These are phyloP conservation scores for Thamnidium elegans DNA, from an alignment of 192 early-diverging fungal genomes.

Conservation along the genomic window DNA sequence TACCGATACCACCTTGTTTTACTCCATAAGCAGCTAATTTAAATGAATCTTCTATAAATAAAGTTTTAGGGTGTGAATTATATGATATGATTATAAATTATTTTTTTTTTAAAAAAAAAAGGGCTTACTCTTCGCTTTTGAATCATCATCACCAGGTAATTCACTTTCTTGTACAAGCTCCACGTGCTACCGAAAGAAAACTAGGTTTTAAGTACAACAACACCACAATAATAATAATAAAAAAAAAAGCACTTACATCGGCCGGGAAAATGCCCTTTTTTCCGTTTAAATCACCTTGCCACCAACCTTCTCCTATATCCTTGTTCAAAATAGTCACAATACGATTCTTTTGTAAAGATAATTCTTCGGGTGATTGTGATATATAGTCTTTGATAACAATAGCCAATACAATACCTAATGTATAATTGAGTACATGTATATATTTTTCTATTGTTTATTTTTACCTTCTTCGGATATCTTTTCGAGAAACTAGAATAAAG, in stretches of 20 bases:
- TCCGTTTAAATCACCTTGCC: constrained; percentile 63
- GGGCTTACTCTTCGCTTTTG: constrained; percentile 9
- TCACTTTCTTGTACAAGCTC: constrained; percentile 11
- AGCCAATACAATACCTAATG: constrained; percentile 38
- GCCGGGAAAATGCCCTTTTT: constrained; percentile 64
- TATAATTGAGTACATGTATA: neutral
- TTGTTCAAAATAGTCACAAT: constrained; percentile 66
- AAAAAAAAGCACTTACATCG: constrained; percentile 35
- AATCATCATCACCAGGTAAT: constrained; percentile 4
- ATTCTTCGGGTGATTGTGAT: constrained; percentile 56
- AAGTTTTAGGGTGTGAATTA: neutral
- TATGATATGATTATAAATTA: neutral
- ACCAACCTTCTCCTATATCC: constrained; percentile 61
- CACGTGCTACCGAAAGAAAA: neutral
- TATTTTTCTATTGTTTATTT: neutral
- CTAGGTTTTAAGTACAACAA: too few species aligned
- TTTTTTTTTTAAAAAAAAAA: constrained; percentile 8
- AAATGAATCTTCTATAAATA: constrained; percentile 32
- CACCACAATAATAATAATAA: neutral
- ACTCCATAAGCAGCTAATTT: constrained; percentile 75
- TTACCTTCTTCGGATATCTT: constrained; percentile 4
- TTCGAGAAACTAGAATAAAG: constrained; percentile 20
- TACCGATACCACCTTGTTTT: constrained; percentile 72
- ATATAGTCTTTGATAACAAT: constrained; percentile 67
- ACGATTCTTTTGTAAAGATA: constrained; percentile 60